phyloP scores from a whole-genome alignment of 805 yeast species.

The Wickerhamiella brachini region DNA sequence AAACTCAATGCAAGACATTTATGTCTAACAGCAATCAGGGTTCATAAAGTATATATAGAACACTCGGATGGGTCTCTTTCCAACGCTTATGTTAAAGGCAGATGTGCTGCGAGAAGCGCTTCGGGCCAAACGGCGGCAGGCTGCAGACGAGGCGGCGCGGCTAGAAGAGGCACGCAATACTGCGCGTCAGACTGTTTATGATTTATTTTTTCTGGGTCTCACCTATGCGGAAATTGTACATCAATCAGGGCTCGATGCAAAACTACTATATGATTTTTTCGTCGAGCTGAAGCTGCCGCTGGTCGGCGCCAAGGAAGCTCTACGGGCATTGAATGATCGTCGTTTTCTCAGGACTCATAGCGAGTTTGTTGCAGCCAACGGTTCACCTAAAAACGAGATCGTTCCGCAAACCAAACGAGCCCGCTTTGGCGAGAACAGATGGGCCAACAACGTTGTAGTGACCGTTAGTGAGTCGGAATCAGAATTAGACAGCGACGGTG shows the following conservation, averaged over 20 bases:
- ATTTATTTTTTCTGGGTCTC: constrained; percentile 18
- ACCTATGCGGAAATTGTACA: constrained; percentile 17
- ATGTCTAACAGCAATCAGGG: too few relatives aligned
- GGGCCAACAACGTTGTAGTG: neutral
- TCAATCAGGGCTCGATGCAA: constrained; percentile 3
- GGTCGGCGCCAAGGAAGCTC: neutral
- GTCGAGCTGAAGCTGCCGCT: neutral
- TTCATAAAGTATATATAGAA: too few relatives aligned
- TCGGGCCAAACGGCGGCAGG: constrained; percentile 12
- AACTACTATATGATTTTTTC: constrained; percentile 6
- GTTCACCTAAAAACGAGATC: neutral
- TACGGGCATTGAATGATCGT: neutral
- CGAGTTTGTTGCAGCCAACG: neutral
- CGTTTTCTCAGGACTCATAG: neutral
- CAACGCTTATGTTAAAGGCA: constrained; percentile 1
- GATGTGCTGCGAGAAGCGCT: constrained; percentile 14
- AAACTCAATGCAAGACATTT: too few relatives aligned
- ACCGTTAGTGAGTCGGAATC: neutral
- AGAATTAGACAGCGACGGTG: neutral
- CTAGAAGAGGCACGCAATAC: constrained; percentile 2
- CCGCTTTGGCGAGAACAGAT: neutral
- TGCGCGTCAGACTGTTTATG: constrained; percentile 13
- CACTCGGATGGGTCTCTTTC: too few relatives aligned
- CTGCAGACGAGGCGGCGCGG: constrained; percentile 4
- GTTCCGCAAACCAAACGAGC: neutral